Conservation (phyloP, 2,329 filamentous ascomycete genomes). For the Penicillium sp. region DNA sequence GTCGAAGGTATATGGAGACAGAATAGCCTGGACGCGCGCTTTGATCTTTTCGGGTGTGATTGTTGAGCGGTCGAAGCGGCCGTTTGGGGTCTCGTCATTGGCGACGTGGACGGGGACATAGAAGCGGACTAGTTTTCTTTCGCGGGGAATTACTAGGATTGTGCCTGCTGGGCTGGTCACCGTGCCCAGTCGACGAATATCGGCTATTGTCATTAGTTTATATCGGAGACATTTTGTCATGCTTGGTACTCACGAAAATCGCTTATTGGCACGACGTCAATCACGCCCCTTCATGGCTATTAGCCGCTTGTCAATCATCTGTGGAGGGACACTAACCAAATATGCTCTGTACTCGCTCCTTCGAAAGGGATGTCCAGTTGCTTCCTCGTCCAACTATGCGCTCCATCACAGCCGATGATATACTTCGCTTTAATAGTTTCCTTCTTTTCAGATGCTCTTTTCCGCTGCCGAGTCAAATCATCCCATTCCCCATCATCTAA, state of each 20-base stretch:
- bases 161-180: constrained; percentile 55
- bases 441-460: constrained; percentile 27
- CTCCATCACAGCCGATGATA: constrained; percentile 68
- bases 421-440: constrained; percentile 58
- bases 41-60: constrained; percentile 20
- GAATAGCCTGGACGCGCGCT: constrained; percentile 15
- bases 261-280: constrained; percentile 55
- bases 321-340: constrained; percentile 29
- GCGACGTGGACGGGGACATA: constrained; percentile 23
- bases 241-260: constrained; percentile 29
- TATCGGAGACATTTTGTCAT: neutral
- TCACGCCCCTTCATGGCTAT: constrained; percentile 39
- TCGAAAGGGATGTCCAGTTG: constrained; percentile 58
- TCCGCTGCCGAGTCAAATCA: constrained; percentile 43
- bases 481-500: constrained; percentile 59
- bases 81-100: constrained; percentile 7
- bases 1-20: constrained; percentile 21
- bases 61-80: constrained; percentile 20
- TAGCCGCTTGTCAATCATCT: neutral
- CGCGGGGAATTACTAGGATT: constrained; percentile 33
- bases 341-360: constrained; percentile 52
- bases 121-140: constrained; percentile 21
- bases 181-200: constrained; percentile 57
- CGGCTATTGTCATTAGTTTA: constrained; percentile 33
- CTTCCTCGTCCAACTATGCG: constrained; percentile 64